Evolutionary conservation across 495 filamentous ascomycete genomes (phyloP).

Genomic region (Penicillium turbatum): DNA sequence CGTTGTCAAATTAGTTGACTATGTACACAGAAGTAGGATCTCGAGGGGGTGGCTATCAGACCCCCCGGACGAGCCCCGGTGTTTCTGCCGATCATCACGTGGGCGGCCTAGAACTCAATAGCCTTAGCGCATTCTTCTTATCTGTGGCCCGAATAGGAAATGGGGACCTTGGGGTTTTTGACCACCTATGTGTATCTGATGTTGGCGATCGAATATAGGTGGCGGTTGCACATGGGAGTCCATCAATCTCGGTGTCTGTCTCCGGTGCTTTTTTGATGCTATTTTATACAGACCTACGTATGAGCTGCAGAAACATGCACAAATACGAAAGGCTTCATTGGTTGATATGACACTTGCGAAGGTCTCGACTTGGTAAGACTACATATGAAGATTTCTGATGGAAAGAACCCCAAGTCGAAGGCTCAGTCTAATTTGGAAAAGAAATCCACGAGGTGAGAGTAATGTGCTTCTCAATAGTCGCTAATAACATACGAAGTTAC

Average conservation of each 20-base stretch:
- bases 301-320: neutral
- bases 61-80: conserved; percentile 3
- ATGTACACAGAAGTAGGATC: neutral
- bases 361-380: too few species aligned
- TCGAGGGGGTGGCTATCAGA: neutral
- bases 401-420: too few species aligned
- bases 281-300: neutral
- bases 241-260: too few species aligned
- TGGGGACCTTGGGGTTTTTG: too few species aligned
- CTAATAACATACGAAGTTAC: too few species aligned
- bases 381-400: too few species aligned
- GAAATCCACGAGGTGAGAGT: too few species aligned
- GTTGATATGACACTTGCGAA: neutral
- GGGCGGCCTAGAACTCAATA: neutral
- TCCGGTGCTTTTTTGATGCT: neutral
- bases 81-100: conserved; percentile 10
- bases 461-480: too few species aligned
- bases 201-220: too few species aligned
- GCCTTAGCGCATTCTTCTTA: neutral
- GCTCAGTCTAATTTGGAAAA: too few species aligned
- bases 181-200: too few species aligned
- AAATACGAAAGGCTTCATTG: neutral
- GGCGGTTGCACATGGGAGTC: too few species aligned
- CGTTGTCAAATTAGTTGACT: conserved; percentile 1
- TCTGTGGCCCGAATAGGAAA: neutral